A percentile compares a stretch with the other conserved stretches of the same genome.
Evolutionary conservation across 805 yeast genomes (phyloP).

Genomic region (Ogataea paraovalis): DNA sequence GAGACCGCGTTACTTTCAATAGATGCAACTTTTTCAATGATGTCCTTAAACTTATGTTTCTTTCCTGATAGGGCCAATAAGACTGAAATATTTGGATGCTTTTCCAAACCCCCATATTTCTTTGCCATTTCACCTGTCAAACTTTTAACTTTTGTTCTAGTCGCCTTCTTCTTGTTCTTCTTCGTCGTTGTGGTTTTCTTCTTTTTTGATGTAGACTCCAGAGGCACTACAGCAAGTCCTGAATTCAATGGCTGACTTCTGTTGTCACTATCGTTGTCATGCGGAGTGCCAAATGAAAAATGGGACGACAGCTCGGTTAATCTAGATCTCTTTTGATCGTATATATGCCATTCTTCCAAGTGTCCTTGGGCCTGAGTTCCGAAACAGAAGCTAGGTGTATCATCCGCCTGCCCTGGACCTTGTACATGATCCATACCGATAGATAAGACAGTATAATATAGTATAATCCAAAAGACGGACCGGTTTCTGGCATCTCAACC

Average conservation of each 20-base stretch:
- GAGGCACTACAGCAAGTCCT: not conserved
- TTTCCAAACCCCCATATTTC: constrained; percentile 11
- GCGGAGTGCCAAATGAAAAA: constrained; percentile 4
- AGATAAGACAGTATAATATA: too few relatives aligned
- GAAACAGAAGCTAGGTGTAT: constrained; percentile 9
- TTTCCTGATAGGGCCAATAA: constrained; percentile 29
- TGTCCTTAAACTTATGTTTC: constrained; percentile 27
- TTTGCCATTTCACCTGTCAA: constrained; percentile 23
- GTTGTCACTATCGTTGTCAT: not conserved
- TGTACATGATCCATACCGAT: not conserved
- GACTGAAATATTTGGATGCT: constrained; percentile 13
- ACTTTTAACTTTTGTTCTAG: constrained; percentile 15
- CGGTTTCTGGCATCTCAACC: too few relatives aligned
- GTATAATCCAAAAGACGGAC: too few relatives aligned
- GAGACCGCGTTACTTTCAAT: constrained; percentile 8
- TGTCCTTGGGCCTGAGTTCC: constrained; percentile 24
- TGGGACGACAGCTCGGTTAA: constrained; percentile 5
- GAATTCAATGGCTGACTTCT: not conserved
- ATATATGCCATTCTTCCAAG: constrained; percentile 20
- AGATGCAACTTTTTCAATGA: constrained; percentile 20
- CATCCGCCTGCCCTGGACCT: not conserved
- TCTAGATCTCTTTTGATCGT: constrained; percentile 8
- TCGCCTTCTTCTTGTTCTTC: not conserved
- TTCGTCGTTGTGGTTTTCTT: not conserved
- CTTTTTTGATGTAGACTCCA: not conserved